A percentile compares a stretch with the other conserved stretches of the same genome.
Conservation (phyloP, 2,329 filamentous ascomycete genomes). For the Pseudogymnoascus sp. region DNA sequence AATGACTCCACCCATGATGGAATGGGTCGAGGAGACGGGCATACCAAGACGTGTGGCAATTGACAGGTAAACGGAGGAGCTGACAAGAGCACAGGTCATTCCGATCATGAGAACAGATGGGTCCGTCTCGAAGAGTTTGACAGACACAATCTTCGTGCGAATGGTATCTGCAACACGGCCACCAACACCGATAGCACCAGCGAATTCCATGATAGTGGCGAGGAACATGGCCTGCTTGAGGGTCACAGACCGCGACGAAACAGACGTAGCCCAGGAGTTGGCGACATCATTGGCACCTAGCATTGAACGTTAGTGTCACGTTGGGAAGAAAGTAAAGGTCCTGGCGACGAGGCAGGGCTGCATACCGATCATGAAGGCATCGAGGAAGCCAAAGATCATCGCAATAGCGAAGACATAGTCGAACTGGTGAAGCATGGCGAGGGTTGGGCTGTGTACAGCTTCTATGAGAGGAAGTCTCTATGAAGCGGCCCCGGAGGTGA, state of each 20-base stretch:
- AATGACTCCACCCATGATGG: constrained; percentile 51
- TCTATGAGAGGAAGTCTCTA: background rate
- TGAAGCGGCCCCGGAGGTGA: background rate
- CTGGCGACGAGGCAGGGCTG: background rate
- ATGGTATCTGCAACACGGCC: constrained; percentile 55
- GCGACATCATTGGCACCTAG: constrained; percentile 54
- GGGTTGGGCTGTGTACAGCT: background rate
- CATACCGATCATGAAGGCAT: constrained; percentile 38
- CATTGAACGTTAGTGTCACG: constrained; percentile 14
- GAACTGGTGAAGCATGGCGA: constrained; percentile 41
- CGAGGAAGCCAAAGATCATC: constrained; percentile 58
- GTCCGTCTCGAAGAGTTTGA: constrained; percentile 37
- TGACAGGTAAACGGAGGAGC: constrained; percentile 50
- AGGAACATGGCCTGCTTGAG: constrained; percentile 54
- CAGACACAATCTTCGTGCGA: constrained; percentile 51
- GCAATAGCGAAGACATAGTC: constrained; percentile 59
- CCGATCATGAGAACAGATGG: constrained; percentile 51
- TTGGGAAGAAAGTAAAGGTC: background rate
- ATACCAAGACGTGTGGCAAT: constrained; percentile 47
- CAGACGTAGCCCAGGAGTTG: constrained; percentile 69
- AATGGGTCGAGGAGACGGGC: constrained; percentile 56
- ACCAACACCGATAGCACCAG: constrained; percentile 52
- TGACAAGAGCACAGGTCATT: constrained; percentile 49
- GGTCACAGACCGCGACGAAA: constrained; percentile 60
- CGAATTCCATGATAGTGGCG: constrained; percentile 54